These are phyloP conservation scores for Fusarium foetens DNA, from an alignment of 2,329 filamentous ascomycete species.

Conservation along the genomic window DNA sequence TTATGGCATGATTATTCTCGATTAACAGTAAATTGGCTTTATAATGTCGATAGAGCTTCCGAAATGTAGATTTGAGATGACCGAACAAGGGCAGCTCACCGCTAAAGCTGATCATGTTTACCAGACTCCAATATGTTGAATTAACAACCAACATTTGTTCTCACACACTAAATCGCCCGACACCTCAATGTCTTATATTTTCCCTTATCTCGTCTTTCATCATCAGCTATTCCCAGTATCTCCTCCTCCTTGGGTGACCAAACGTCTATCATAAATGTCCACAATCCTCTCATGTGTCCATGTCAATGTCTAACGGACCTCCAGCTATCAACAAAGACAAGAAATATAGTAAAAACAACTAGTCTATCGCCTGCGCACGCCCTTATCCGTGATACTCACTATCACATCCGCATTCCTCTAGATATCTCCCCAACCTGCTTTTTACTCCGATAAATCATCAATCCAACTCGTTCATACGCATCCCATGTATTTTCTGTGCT, in stretches of 20 bases:
- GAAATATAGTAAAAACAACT: constrained; percentile 12
- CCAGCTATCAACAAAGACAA: constrained; percentile 28
- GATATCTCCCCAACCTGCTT: constrained; percentile 16
- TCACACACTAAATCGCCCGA: background rate
- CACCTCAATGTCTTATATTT: background rate
- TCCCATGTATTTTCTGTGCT: background rate
- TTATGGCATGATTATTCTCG: background rate
- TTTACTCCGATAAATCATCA: constrained; percentile 34
- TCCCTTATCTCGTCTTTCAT: background rate
- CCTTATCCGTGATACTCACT: constrained; percentile 7
- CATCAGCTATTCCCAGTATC: background rate
- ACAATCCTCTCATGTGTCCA: constrained; percentile 28
- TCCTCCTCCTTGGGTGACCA: constrained; percentile 28
- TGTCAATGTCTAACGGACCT: constrained; percentile 38
- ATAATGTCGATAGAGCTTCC: background rate
- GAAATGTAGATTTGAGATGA: background rate
- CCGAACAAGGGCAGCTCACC: background rate
- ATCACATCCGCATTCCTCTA: constrained; percentile 19
- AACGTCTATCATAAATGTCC: constrained; percentile 41
- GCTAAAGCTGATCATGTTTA: background rate
- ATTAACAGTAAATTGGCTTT: background rate
- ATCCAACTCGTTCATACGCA: constrained; percentile 28
- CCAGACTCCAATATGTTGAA: background rate
- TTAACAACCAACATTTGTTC: background rate
- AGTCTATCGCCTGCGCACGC: constrained; percentile 31